Evolutionary conservation across 257 asterid genomes (phyloP).

Genomic region (Craterostigma plantagineum): DNA sequence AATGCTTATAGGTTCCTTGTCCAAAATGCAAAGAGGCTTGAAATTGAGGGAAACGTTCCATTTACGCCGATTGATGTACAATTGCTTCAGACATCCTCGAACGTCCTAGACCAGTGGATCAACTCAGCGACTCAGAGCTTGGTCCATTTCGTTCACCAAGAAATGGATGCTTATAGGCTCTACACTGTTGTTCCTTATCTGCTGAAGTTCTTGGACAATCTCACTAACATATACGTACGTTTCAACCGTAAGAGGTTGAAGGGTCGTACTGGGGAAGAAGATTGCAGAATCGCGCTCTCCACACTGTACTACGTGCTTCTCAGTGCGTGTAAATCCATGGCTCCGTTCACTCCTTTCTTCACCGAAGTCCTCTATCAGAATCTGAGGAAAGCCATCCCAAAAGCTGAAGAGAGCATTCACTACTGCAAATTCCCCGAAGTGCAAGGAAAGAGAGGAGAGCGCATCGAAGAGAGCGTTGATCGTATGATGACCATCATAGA

Average conservation of each 20-base stretch:
- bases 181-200: conserved; percentile 94
- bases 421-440: conserved; percentile 74
- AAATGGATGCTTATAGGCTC: conserved; percentile 89
- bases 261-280: conserved; percentile 86
- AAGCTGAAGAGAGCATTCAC: conserved; percentile 84
- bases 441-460: conserved; percentile 74
- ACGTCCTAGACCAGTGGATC: conserved; percentile 94
- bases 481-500: conserved; percentile 83
- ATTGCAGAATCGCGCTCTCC: conserved; percentile 86
- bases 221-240: conserved; percentile 87
- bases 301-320: conserved; percentile 80
- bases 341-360: conserved; percentile 95
- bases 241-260: conserved; percentile 89
- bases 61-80: conserved; percentile 60
- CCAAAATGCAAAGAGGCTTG: conserved; percentile 90
- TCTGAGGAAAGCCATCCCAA: conserved; percentile 45
- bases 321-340: conserved; percentile 91
- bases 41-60: conserved; percentile 71
- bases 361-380: conserved; percentile 88
- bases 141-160: conserved; percentile 85
- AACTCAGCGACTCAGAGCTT: conserved; percentile 87
- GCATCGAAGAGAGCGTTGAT: conserved; percentile 80
- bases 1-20: conserved; percentile 97
- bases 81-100: conserved; percentile 55
- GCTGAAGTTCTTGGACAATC: conserved; percentile 68